Evolutionary conservation across 2,329 filamentous ascomycete genomes (phyloP), one percentile per base, ranked within the genome.

Genomic region (Helotiales sp.): DNA sequence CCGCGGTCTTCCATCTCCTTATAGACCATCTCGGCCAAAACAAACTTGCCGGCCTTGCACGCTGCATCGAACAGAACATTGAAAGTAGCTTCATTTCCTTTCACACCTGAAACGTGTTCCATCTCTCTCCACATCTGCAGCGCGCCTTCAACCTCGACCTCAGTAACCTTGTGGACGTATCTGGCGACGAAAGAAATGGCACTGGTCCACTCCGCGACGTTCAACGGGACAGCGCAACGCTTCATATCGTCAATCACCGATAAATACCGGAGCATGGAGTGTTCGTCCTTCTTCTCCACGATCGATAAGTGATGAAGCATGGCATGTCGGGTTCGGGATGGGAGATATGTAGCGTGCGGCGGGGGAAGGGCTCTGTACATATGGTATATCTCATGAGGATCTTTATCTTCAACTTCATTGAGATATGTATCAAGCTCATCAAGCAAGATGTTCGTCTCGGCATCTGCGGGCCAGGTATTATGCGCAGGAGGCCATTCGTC

Each of bases 61-160:
- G 96, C 93, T 11, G 93, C 86, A 75, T 97, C 92, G 73, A 97
- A 97, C 13, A 99, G 85, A 55, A 97, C 91, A 76, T 96, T 97
- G 79, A 99, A 96, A 0, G 95, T 97, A n/a, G 93, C 90, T 58
- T 88, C 84, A 72, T 91, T 91, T 40, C 86, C 89, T 71, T 81
- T 80, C 15, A 93, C 78, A 0, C 86, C 85, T 1, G 89, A 89
- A 4, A 87, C 81, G 55, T 86, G 84, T 78, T 99, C 96, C 93
- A 98, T 98, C 74, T 96, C 89, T 71, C 87, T 89, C 94, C 95
- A 99, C 26, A 96, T 79, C 57, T 88, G 86, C 54, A 99, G 82
- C 0, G 92, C 89, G 5, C 87, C 85, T 78, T 92, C 82, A 50
- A 92, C 79, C 77, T 93, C 85, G 47, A 84, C 75, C 52, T 85